These are phyloP conservation scores for Eutrema japonicum DNA, from an alignment of 345 rosid genomes.

Conservation along the genomic window DNA sequence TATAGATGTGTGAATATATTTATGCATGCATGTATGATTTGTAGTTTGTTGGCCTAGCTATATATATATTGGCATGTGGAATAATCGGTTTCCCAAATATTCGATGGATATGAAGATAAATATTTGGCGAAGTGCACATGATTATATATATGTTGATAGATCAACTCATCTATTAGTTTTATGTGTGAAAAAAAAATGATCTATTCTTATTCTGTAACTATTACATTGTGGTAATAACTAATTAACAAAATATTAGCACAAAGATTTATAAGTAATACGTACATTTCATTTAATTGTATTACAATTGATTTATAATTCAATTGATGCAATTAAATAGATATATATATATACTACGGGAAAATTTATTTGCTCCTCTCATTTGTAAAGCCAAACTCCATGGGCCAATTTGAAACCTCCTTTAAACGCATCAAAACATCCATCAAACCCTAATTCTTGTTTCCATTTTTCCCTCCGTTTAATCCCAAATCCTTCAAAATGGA, in stretches of 20 bases:
- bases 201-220: constrained; percentile 13
- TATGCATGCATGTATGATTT: background rate
- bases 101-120: constrained; percentile 35
- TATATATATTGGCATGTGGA: background rate
- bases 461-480: constrained; percentile 21
- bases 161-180: constrained; percentile 3
- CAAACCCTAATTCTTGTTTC: constrained; percentile 18
- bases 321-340: constrained; percentile 32
- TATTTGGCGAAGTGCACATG: constrained; percentile 42
- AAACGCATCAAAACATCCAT: constrained; percentile 27
- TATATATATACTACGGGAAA: constrained; percentile 4
- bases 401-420: constrained; percentile 26
- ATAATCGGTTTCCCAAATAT: background rate
- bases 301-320: constrained; percentile 30
- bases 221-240: constrained; percentile 20
- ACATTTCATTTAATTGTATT: constrained; percentile 25
- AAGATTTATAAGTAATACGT: constrained; percentile 2
- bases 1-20: background rate
- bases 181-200: background rate
- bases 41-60: background rate
- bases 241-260: constrained; percentile 19
- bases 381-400: constrained; percentile 29
- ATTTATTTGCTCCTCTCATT: constrained; percentile 34
- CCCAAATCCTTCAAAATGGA: constrained; percentile 39
- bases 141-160: constrained; percentile 6